Evolutionary conservation across 2,329 filamentous ascomycete genomes (phyloP), one percentile per base, ranked within the genome.

Genomic region (Sporothrix mexicana): DNA sequence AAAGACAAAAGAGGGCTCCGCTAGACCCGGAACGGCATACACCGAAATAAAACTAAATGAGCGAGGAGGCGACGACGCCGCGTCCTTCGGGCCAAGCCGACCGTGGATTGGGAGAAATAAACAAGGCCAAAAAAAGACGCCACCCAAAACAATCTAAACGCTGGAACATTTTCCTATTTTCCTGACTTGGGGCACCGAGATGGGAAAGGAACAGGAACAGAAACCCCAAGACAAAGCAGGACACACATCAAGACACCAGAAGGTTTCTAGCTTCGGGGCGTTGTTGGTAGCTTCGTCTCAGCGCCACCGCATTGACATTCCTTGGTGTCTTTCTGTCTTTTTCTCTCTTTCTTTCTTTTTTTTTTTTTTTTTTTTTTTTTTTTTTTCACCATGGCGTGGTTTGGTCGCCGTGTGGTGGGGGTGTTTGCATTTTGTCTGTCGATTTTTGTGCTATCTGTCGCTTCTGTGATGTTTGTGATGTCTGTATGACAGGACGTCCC

Each of bases 71-170:
- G 20, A 25, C 12, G 66, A 25, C 23, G 59, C 30, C 30, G 41
- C 15, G 66, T 49, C 49, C 25, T 15, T 57, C 49, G 66, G 66
- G 66, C 66, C 66, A 69, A 49, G 49, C 66, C 66, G 66, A 69
- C n/a, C 49, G 45, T 9, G 64, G 49, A 36, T 13, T 20, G 15
- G 66, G n/a, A 15, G 45, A 51, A 36, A 49, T 30, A 61, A n/a
- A 36, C 23, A 36, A 61, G 17, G 7, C 30, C 15, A 41, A n/a
- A 61, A 41, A 47, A 7, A 41, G 20, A 9, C 23, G 20, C 9
- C 36, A 43, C 15, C 15, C 30, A 36, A 36, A 36, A 36, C 7
- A 36, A 36, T 36, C 7, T 36, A 36, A 36, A 36, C 30, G 30
- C 30, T 7, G 30, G 30, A 36, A 4, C 7, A 36, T 36, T 36